A percentile compares a stretch with the other conserved stretches of the same genome.
Evolutionary conservation across 163 green algal genomes (phyloP).

Genomic region (Volvox carteri): DNA sequence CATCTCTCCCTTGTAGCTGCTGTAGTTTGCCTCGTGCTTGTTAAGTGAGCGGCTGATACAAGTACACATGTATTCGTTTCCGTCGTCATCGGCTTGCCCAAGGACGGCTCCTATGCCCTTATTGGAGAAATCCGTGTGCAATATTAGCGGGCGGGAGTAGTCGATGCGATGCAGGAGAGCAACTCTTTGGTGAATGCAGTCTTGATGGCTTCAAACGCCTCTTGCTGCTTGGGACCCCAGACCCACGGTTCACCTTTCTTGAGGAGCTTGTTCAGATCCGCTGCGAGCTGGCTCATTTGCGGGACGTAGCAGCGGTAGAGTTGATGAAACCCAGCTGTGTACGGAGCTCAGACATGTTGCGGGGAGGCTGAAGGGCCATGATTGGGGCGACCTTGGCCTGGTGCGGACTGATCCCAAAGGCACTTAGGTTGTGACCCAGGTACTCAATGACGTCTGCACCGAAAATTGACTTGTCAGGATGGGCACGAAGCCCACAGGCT

Average conservation of each 20-base stretch:
- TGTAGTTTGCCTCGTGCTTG: slow-evolving; percentile 59
- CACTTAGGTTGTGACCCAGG: slow-evolving; percentile 32
- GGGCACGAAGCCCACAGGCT: neutral
- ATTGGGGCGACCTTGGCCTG: slow-evolving; percentile 48
- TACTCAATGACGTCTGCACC: slow-evolving; percentile 16
- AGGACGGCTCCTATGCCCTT: slow-evolving; percentile 51
- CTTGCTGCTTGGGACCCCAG: slow-evolving; percentile 21
- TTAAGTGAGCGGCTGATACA: slow-evolving; percentile 58
- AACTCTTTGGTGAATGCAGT: neutral
- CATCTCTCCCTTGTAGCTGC: slow-evolving; percentile 59
- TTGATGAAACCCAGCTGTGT: slow-evolving; percentile 45
- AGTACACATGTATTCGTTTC: slow-evolving; percentile 58
- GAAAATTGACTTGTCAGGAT: slow-evolving; percentile 51
- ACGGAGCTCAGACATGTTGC: slow-evolving; percentile 40
- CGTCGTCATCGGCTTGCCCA: slow-evolving; percentile 49
- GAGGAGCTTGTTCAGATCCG: slow-evolving; percentile 35
- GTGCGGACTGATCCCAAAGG: slow-evolving; percentile 17
- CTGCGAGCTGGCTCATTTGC: slow-evolving; percentile 3
- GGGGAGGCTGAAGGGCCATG: slow-evolving; percentile 8
- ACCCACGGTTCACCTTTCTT: slow-evolving; percentile 12
- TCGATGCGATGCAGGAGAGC: slow-evolving; percentile 18
- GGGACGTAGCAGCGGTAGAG: slow-evolving; percentile 52
- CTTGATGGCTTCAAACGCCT: slow-evolving; percentile 30
- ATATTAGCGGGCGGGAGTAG: slow-evolving; percentile 34
- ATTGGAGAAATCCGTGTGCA: slow-evolving; percentile 60